phyloP scores from a whole-genome alignment of 306 rosid species.

The Datisca glomerata region DNA sequence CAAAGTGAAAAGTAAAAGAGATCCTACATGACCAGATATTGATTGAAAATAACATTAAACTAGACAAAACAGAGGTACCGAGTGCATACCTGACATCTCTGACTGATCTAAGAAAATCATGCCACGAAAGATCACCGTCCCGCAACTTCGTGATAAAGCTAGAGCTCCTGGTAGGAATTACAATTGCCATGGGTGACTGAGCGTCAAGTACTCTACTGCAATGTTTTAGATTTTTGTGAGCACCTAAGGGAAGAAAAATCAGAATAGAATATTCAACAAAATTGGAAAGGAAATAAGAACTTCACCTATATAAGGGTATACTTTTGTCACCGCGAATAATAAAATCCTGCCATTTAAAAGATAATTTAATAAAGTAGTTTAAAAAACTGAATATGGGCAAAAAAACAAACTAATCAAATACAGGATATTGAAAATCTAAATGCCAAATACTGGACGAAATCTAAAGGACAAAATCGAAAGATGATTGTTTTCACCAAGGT shows the following conservation, averaged over 20 bases:
- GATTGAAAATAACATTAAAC: constrained; percentile 6
- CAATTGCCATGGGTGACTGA: constrained; percentile 64
- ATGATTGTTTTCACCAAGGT: too few species aligned
- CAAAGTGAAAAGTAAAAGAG: too few species aligned
- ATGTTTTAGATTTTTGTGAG: constrained; percentile 28
- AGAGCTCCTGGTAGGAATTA: constrained; percentile 46
- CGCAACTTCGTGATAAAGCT: constrained; percentile 56
- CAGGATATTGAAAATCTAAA: too few species aligned
- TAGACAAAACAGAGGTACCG: not conserved
- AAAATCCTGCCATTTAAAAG: constrained; percentile 51
- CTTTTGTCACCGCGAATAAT: constrained; percentile 79
- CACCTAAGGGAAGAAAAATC: constrained; percentile 10
- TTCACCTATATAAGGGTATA: constrained; percentile 79
- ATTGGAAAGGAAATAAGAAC: constrained; percentile 11
- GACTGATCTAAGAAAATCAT: constrained; percentile 56
- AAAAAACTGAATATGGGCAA: too few species aligned
- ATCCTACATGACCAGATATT: too few species aligned
- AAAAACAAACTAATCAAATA: too few species aligned
- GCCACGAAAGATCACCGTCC: constrained; percentile 66
- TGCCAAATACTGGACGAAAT: too few species aligned
- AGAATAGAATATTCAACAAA: not conserved
- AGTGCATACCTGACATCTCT: constrained; percentile 45
- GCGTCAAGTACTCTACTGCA: constrained; percentile 92
- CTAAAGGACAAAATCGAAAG: too few species aligned
- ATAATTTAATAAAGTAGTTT: constrained; percentile 2